Base-by-base conservation (phyloP, 306 rosid genomes). In the Cucurbita moschata region DNA sequence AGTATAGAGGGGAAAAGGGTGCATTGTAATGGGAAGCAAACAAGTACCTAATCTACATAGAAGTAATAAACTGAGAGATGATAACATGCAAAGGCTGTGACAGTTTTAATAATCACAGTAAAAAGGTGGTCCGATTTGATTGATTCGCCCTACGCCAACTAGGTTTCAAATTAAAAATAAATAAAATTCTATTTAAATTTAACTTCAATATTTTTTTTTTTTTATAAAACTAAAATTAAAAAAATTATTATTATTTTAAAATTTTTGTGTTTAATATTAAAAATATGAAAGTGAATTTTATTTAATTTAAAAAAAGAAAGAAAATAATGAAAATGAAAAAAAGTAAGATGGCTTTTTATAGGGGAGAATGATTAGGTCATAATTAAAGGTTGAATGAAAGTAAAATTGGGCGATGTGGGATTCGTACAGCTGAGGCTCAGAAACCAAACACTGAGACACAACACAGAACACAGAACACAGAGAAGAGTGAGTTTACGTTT, bases 351-450 rank as follows among this genome's bases (percentile, higher is more conserved):
- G 71, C 88, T 2, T 96, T 92, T 89, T 89, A 51, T 71, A 83
- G 73, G 23, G 38, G 30, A 58, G 81, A 83, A 89, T 91, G 96
- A 87, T 92, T 88, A 82, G 71, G 77, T 83, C 63, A 90, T 88
- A 86, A 84, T 90, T 85, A 88, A 84, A 79, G 79, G 7, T 61
- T 30, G 77, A 56, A 52, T 55, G 15, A 9, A 42, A 66, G 62
- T 67, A 64, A 64, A 10, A 18, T 67, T 46, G 11, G 73, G 18
- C 21, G 12, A 1, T 46, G 55, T 46, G 10, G 15, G 52, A 8
- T 67, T 8, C 14, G 55, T 67, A 19, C n/a, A 21, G 46, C 38
- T 44, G 72, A 67, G 72, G 1, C 19, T 67, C 73, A 69, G 59
- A 69, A 15, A 30, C 35, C 35, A 30, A 30, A 30, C 39, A 49